Evolutionary conservation across 305 asterid genomes (phyloP), one percentile per base, ranked within the genome.

Genomic region (Salvia sclarea): DNA sequence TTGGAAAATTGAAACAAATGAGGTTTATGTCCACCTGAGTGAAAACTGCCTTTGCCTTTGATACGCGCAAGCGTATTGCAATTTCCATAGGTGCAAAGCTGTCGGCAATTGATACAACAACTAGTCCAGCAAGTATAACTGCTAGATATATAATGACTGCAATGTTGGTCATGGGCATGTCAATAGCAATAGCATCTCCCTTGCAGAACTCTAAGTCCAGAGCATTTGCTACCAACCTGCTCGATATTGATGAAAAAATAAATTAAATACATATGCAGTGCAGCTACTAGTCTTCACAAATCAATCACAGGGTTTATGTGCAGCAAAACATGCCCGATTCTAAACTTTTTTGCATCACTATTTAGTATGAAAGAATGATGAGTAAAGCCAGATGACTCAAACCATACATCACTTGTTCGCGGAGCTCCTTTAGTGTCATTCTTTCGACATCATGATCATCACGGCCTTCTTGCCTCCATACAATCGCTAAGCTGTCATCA

Each of bases 1-100:
- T 41, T 33, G n/a, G 70, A 62, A 33, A 22, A 64, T 44, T 18
- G 40, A 66, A 50, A 48, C 45, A 31, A 43, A 57, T 30, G 22
- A 47, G 16, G 9, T 61, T 65, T 31, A 58, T 47, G 57, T 70
- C 59, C 54, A 90, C 98, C 97, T 90, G 96, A 0, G 98, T 94
- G 83, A 94, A 94, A 69, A 94, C 72, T 16, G 83, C 97, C 79
- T 84, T 87, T 33, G 98, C 91, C 74, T 87, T 79, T 63, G 98
- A 87, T 24, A 89, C 78, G 0, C 95, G 88, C 63, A 94, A 64
- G 30, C 97, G 92, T 68, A 90, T 85, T 28, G 95, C 96, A 58
- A 94, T 94, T 80, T 94, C 98, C 77, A 77, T 82, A 31, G 96
- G 86, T 33, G 95, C 98, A 80, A 94, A 94, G 86, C 98, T 94